Conservation (phyloP, 257 asterid species). For the Eustoma russellianum region DNA sequence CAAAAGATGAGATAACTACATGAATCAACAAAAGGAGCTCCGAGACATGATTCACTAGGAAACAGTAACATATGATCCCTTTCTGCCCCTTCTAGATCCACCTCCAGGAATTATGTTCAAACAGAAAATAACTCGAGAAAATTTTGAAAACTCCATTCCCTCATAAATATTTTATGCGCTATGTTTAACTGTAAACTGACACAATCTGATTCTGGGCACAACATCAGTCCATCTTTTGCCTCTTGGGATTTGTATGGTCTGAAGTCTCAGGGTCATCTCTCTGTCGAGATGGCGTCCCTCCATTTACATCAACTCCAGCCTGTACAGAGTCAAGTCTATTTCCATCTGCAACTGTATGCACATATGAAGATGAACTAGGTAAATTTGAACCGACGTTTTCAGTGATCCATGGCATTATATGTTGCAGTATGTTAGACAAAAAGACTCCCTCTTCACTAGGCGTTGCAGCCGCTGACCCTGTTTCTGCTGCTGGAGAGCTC, state of each 20-base stretch:
- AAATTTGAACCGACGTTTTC: constrained; percentile 28
- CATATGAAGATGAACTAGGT: constrained; percentile 14
- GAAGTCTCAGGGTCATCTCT: constrained; percentile 19
- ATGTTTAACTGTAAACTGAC: no score
- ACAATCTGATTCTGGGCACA: no score
- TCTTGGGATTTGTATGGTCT: constrained; percentile 33
- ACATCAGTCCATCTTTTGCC: constrained; percentile 32
- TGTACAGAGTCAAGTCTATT: constrained; percentile 3
- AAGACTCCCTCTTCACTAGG: constrained; percentile 50
- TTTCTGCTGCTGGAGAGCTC: constrained; percentile 6
- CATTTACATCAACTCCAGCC: constrained; percentile 15
- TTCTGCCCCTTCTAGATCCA: neutral
- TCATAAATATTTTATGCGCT: neutral
- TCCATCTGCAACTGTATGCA: neutral
- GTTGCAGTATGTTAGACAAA: constrained; percentile 61
- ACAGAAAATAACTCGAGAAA: neutral
- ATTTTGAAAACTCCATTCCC: neutral
- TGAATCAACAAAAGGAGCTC: no score
- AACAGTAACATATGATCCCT: no score
- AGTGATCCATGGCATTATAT: constrained; percentile 64
- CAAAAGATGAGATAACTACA: neutral
- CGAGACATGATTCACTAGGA: neutral
- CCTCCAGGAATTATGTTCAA: neutral
- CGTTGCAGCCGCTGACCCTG: constrained; percentile 22
- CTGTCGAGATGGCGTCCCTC: constrained; percentile 19